phyloP scores from a whole-genome alignment of 768 basidiomycete genomes.

The Auricularia sp. region DNA sequence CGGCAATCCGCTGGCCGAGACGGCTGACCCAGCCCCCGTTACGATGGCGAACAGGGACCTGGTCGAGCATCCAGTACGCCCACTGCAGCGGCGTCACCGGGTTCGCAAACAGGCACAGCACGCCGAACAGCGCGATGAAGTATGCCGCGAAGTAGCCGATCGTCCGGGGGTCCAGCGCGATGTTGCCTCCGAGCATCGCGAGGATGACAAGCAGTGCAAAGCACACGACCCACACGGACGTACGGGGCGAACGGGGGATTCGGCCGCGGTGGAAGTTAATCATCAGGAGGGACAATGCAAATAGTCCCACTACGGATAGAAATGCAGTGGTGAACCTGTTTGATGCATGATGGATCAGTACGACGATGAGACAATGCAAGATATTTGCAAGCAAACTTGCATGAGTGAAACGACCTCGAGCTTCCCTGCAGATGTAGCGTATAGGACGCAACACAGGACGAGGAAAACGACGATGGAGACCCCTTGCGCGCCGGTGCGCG shows the following conservation, averaged over 20 bases:
- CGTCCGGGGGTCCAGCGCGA: conserved; percentile 45
- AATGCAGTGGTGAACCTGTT: conserved; percentile 28
- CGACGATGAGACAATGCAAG: background rate
- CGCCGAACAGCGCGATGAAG: conserved; percentile 35
- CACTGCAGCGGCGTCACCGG: conserved; percentile 43
- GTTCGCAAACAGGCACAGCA: conserved; percentile 43
- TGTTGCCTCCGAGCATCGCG: conserved; percentile 46
- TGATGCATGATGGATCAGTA: background rate
- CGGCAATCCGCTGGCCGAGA: conserved; percentile 30
- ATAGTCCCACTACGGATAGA: conserved; percentile 54
- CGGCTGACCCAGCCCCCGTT: conserved; percentile 29
- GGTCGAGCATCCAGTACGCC: conserved; percentile 55
- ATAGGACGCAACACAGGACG: conserved; percentile 40
- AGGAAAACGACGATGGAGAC: conserved; percentile 42
- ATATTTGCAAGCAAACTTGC: conserved; percentile 20
- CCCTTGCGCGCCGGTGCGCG: conserved; percentile 41
- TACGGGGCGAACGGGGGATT: conserved; percentile 32
- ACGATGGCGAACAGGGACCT: conserved; percentile 39
- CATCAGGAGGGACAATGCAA: conserved; percentile 48
- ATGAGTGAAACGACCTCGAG: conserved; percentile 49
- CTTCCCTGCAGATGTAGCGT: conserved; percentile 45
- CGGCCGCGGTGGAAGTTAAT: conserved; percentile 58
- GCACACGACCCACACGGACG: conserved; percentile 32
- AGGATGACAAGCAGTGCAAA: conserved; percentile 32
- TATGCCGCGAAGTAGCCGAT: conserved; percentile 56